A percentile compares a stretch with the other conserved stretches of the same genome.
phyloP scores from a whole-genome alignment of 176 grass and related monocot genomes.

The Oryza punctata region DNA sequence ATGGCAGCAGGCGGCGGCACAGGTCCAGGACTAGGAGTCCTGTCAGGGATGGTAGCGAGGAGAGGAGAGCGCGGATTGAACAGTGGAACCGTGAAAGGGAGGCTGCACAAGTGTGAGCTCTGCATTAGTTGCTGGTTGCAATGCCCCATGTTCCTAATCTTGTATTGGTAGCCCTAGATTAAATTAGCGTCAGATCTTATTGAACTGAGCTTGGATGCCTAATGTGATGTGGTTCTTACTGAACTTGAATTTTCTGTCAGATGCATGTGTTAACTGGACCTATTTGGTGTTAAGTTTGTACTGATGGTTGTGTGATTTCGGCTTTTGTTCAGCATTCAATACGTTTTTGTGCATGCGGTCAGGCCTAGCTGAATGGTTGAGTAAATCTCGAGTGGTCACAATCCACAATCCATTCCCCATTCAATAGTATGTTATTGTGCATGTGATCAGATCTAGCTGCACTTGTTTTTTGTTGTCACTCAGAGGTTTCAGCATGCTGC shows the following conservation, averaged over 20 bases:
- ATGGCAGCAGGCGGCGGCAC: slow-evolving; percentile 46
- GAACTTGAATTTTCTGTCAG: neutral
- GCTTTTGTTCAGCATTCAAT: neutral
- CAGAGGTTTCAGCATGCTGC: neutral
- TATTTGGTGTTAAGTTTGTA: slow-evolving; percentile 14
- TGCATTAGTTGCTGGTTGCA: neutral
- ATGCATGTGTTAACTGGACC: neutral
- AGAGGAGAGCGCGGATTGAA: slow-evolving; percentile 79
- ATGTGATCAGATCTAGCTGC: too few species aligned
- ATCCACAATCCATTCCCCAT: too few species aligned
- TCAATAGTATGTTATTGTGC: too few species aligned
- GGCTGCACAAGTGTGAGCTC: slow-evolving; percentile 38
- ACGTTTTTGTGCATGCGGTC: neutral
- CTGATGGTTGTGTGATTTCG: neutral
- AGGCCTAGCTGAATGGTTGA: neutral
- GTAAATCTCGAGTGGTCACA: too few species aligned
- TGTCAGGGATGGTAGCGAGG: slow-evolving; percentile 73
- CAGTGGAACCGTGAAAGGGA: slow-evolving; percentile 87
- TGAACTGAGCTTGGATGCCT: neutral
- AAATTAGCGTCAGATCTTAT: neutral
- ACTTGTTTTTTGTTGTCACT: neutral
- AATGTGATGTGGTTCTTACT: slow-evolving; percentile 1
- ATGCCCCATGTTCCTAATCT: neutral
- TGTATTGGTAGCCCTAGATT: neutral
- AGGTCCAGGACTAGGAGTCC: slow-evolving; percentile 61